phyloP scores from a whole-genome alignment of 441 rosid genomes.

The Jatropha multifida region DNA sequence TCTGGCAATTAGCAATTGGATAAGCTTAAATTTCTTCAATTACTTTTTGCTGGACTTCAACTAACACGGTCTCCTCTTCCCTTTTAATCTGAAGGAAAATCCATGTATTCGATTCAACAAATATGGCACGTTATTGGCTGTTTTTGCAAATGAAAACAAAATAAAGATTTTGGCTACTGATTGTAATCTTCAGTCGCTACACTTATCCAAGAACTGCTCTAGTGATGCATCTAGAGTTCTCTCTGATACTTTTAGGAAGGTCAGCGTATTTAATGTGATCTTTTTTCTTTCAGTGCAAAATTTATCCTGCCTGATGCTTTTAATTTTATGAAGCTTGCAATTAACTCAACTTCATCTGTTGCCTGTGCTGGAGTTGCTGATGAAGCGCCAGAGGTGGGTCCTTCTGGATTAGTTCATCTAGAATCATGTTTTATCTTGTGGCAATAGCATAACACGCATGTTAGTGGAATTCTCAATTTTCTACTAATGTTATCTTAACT shows the following conservation, averaged over 20 bases:
- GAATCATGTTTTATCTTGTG: neutral
- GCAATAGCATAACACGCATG: too few relatives aligned
- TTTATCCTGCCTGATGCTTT: constrained; percentile 15
- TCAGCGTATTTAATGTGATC: constrained; percentile 20
- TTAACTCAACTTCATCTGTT: neutral
- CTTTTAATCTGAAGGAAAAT: constrained; percentile 44
- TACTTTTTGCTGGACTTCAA: neutral
- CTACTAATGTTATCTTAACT: neutral
- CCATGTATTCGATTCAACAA: constrained; percentile 73
- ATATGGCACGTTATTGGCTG: constrained; percentile 70
- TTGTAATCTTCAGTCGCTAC: constrained; percentile 44
- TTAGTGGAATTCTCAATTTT: neutral
- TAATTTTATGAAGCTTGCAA: constrained; percentile 17
- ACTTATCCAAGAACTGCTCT: constrained; percentile 18
- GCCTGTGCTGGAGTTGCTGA: neutral
- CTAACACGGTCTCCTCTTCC: constrained; percentile 3
- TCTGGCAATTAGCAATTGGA: constrained; percentile 11
- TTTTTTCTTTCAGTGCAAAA: constrained; percentile 1
- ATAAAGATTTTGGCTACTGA: constrained; percentile 59
- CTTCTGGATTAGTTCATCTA: neutral
- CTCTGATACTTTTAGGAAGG: constrained; percentile 35
- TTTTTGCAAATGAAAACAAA: constrained; percentile 57
- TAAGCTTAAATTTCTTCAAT: neutral
- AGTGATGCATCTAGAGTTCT: constrained; percentile 40
- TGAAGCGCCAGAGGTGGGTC: constrained; percentile 10